Evolutionary conservation across 2,329 filamentous ascomycete genomes (phyloP), one percentile per base, ranked within the genome.

Genomic region (Amphichorda felina): DNA sequence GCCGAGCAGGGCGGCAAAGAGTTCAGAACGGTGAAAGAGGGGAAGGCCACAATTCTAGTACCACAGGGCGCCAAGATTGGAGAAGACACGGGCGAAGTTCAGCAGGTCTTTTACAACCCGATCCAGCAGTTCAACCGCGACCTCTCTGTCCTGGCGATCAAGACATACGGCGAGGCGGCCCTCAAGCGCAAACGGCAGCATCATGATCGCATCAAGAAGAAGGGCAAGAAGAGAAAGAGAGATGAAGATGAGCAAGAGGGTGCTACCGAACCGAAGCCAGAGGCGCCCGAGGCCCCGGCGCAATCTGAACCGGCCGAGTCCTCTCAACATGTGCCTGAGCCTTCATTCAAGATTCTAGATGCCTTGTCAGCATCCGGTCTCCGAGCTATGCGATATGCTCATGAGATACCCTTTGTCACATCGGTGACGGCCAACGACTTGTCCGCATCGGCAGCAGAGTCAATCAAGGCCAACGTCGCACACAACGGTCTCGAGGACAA

Each of bases 51-150:
- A 22, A 75, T 77, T 30, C 53, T 74, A 30, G 67, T 71, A 14
- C 72, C 68, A 8, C 60, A 64, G 31, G 57, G 59, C 6, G 54
- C 59, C 16, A 63, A 56, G 47, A 55, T 59, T 38, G 54, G 54
- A 6, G 57, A 66, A 38, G 71, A 75, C 48, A 63, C 70, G 40
- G 71, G 78, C 35, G 68, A 75, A 46, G 67, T 76, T 27, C 72
- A 79, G 46, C 82, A 89, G 48, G 93, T 98, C 38, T 98, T 98
- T 53, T 98, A 98, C 70, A 98, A 98, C 49, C 89, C 91, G 0
- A 95, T 98, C 37, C 91, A 98, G 55, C 91, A 98, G 54, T 98
- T 96, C 68, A 98, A 98, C 59, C 82, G 93, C 32, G 91, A 98
- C 54, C 61, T 98, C 44, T 95, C 86, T 41, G 85, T 95, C 18